A percentile compares a stretch with the other conserved stretches of the same genome.
Conservation (phyloP, 106 monocot species). For the Dioscorea alata region DNA sequence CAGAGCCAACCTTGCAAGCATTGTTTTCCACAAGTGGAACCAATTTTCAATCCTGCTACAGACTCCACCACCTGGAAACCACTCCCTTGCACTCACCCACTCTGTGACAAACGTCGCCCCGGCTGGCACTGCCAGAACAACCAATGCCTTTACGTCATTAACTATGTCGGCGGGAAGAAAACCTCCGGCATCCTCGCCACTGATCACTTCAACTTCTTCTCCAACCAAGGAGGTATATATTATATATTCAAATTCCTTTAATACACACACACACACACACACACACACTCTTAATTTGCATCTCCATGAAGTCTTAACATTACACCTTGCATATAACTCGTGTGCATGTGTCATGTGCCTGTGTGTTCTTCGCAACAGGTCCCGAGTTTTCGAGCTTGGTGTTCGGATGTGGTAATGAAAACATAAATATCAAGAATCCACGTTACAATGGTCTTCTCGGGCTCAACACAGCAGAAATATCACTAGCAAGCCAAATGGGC, state of each 20-base stretch:
- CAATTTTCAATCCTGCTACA: not conserved
- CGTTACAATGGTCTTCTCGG: not conserved
- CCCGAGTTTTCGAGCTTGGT: not conserved
- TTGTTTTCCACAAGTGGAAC: not conserved
- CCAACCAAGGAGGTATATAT: not conserved
- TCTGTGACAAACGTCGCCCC: not conserved
- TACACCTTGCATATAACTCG: too few species aligned
- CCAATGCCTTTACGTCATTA: not conserved
- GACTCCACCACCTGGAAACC: not conserved
- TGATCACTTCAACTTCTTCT: not conserved
- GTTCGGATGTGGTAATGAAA: not conserved
- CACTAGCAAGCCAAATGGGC: not conserved
- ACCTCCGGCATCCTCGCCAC: not conserved
- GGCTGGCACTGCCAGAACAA: not conserved
- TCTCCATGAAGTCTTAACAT: too few species aligned
- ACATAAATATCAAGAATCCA: not conserved
- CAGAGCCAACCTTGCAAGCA: not conserved
- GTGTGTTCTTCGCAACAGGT: too few species aligned
- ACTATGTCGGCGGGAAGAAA: not conserved
- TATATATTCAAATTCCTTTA: too few species aligned
- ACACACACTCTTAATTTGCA: too few species aligned
- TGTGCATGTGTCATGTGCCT: too few species aligned
- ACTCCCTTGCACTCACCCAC: not conserved
- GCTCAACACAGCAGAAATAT: not conserved
- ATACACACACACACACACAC: too few species aligned